Evolutionary conservation across 2,329 filamentous ascomycete genomes (phyloP).

Genomic region (Fonsecaea erecta): DNA sequence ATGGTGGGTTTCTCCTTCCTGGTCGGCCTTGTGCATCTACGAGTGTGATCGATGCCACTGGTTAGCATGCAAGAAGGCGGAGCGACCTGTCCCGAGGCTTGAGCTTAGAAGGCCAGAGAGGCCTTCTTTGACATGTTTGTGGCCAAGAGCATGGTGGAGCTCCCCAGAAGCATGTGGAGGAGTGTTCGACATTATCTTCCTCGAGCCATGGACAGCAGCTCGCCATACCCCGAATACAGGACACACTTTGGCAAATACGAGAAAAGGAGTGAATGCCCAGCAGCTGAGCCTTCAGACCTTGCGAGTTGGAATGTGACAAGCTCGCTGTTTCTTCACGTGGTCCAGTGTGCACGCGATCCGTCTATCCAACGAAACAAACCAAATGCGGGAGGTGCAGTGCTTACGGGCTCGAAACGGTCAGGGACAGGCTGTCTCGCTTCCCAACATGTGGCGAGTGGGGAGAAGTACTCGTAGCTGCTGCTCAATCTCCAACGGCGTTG

Average conservation of each 20-base stretch:
- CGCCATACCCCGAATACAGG: background rate
- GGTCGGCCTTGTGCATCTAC: background rate
- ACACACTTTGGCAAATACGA: background rate
- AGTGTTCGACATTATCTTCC: background rate
- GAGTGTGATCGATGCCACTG: background rate
- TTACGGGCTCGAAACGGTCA: background rate
- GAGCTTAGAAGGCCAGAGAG: background rate
- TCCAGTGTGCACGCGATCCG: background rate
- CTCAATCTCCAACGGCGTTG: background rate
- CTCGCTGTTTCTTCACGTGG: background rate
- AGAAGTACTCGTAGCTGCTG: background rate
- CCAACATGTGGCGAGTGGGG: background rate
- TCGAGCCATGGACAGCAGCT: background rate
- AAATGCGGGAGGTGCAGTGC: background rate
- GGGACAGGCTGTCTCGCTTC: background rate
- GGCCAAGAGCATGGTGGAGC: background rate
- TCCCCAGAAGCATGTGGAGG: background rate
- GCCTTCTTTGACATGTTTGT: background rate
- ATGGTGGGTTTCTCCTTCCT: background rate
- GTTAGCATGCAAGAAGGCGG: background rate
- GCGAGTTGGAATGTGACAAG: background rate
- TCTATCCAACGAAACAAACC: background rate
- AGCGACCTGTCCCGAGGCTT: background rate
- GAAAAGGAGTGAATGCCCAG: background rate
- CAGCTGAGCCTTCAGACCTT: background rate